phyloP scores from a whole-genome alignment of 1,284 basidiomycete species.

The Peniophora sp. region DNA sequence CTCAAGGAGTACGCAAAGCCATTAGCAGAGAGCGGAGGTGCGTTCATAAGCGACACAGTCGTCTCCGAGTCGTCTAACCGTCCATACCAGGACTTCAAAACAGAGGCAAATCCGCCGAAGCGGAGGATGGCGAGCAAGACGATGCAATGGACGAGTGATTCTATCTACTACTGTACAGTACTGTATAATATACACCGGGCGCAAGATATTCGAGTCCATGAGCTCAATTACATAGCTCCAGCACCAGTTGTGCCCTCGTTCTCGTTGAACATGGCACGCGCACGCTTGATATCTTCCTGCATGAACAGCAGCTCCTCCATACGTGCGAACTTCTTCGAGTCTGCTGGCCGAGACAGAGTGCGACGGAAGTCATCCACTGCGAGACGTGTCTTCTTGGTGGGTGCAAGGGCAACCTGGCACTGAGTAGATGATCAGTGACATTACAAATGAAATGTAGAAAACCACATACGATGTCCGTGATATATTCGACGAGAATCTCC shows the following conservation, averaged over 20 bases:
- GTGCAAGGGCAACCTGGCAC: conserved; percentile 65
- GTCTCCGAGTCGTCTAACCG: conserved; percentile 3
- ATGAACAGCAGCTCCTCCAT: conserved; percentile 87
- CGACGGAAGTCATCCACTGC: conserved; percentile 78
- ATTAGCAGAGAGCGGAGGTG: conserved; percentile 62
- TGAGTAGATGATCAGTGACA: conserved; percentile 19
- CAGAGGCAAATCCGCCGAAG: conserved; percentile 20
- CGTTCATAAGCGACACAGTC: conserved; percentile 13
- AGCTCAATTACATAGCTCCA: neutral
- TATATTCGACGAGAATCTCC: conserved; percentile 88
- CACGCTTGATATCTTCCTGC: conserved; percentile 89
- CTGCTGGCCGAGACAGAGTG: conserved; percentile 66
- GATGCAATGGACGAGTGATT: conserved; percentile 52
- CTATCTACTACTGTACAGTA: neutral
- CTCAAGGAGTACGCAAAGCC: conserved; percentile 66
- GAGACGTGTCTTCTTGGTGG: conserved; percentile 62
- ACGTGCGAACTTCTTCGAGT: conserved; percentile 80
- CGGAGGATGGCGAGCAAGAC: conserved; percentile 15
- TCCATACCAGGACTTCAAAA: conserved; percentile 18
- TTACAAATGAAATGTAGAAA: conserved; percentile 3
- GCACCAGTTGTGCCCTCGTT: conserved; percentile 46
- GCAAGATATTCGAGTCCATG: neutral
- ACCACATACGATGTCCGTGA: conserved; percentile 73
- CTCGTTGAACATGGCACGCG: conserved; percentile 71
- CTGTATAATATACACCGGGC: neutral